Evolutionary conservation across 768 basidiomycete species (phyloP), one percentile per base, ranked within the genome.

Genomic region (Coprinopsis sp.): DNA sequence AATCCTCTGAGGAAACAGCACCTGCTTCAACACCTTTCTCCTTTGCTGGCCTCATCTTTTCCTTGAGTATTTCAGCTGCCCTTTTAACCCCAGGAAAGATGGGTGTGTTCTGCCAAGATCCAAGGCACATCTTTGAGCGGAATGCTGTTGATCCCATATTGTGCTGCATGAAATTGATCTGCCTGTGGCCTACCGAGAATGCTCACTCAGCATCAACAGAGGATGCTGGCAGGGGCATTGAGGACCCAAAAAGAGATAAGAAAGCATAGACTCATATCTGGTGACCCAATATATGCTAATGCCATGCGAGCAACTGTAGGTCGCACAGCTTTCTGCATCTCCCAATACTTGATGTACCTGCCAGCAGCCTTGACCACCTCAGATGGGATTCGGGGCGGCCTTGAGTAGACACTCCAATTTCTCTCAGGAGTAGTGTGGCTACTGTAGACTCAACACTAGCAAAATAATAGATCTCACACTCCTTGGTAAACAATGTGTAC

Each of bases 201-300:
- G 60, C 51, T 6, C 52, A 43, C 38, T 62, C 61, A 3, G 48
- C 54, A 45, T 61, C 58, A 45, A 45, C 13, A 54, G 46, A 47
- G 6, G 46, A 38, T 21, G 37, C 46, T 47, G 28, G 11, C 38
- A 47, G 37, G 21, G 37, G 39, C 27, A 24, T n/a, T 16, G 29
- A 21, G 34, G 30, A 22, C 27, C 28, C 25, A 19, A 19, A 21
- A 8, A 11, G 37, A 24, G 23, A 10, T 5, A 27, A 14, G 31
- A 33, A 19, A 36, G 12, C 4, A 51, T n/a, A n/a, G n/a, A n/a
- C n/a, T n/a, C 51, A 21, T 54, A 55, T 54, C 54, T 21, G 61
- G 63, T 40, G 61, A 58, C 1, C 58, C 57, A 30, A 55, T 53
- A 41, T 56, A 64, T 29, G 61, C 55, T 0, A 53, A 30, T 7